Evolutionary conservation across 1,284 basidiomycete genomes (phyloP), one percentile per base, ranked within the genome.

Genomic region (Sporisorium graminicola): DNA sequence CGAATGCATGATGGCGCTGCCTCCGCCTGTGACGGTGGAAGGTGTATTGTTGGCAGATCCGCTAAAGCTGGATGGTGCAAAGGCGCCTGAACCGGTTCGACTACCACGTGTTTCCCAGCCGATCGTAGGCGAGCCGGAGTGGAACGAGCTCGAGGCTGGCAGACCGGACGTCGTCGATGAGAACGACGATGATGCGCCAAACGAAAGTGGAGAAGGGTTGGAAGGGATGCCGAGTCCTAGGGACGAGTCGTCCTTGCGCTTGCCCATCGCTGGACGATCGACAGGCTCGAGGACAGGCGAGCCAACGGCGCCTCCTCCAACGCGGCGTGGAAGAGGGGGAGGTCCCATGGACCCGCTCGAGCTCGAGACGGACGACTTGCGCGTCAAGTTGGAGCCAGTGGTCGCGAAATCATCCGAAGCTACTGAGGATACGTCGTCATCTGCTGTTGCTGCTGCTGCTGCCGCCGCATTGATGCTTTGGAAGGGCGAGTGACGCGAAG

Each of bases 331-430:
- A 5, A 77, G 37, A 7, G 70, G 65, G 3, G 74, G 74, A 14
- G 74, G 74, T 37, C 74, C 74, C 74, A 77, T 77, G 47, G 74
- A 77, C 3, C 74, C 66, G 52, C 50, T 66, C 12, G 74, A 73
- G 66, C 65, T 73, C 37, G 74, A 62, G 49, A 73, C 66, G 52
- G 74, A 77, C 37, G 61, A 65, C 54, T 77, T 77, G 61, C 74
- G 74, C 13, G 70, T 77, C 22, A 77, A 37, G 16, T 57, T 73
- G 49, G 68, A 76, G 40, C 55, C 65, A 8, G 62, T 57, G 14
- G 65, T 65, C 13, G 51, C 59, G 22, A 76, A 12, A 40, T 72
- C 74, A 20, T 76, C 74, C 7, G 74, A 76, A 3, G 58, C 61
- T 18, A 64, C 46, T 0, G 68, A 76, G 8, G 68, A 71, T 8